Evolutionary conservation across 352 stramenopile genomes (phyloP).

Genomic region (Globisporangium recalcitrans): DNA sequence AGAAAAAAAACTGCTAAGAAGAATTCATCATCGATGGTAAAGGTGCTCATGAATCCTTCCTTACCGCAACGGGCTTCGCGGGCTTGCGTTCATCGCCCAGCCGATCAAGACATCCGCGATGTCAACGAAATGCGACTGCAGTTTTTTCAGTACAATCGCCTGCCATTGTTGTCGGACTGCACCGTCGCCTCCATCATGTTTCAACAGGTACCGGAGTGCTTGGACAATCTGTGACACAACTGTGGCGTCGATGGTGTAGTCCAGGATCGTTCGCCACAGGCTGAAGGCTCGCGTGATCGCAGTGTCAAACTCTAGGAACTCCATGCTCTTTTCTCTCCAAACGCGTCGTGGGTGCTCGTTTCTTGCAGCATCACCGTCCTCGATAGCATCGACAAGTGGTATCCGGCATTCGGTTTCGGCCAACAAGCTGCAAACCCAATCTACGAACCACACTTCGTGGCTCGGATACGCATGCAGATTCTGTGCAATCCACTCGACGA

Average conservation of each 20-base stretch:
- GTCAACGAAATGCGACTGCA: constrained; percentile 70
- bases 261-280: constrained; percentile 45
- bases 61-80: constrained; percentile 32
- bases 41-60: no score
- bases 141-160: constrained; percentile 29
- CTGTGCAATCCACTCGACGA: constrained; percentile 47
- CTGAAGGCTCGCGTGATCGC: constrained; percentile 30
- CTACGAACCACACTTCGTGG: constrained; percentile 43
- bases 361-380: background rate
- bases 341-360: background rate
- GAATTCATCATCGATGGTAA: no score
- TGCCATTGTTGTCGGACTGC: constrained; percentile 19
- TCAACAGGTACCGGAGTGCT: constrained; percentile 25
- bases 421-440: constrained; percentile 44
- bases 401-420: constrained; percentile 32
- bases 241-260: constrained; percentile 36
- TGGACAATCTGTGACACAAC: constrained; percentile 40
- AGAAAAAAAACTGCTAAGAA: background rate
- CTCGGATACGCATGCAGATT: constrained; percentile 27
- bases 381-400: constrained; percentile 14
- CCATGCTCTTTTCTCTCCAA: constrained; percentile 33
- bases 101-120: constrained; percentile 63
- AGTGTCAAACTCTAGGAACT: constrained; percentile 48
- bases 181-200: constrained; percentile 13
- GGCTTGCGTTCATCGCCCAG: constrained; percentile 54